These are phyloP conservation scores for Podila verticillata DNA, from an alignment of 192 early-diverging fungal genomes.

Conservation along the genomic window DNA sequence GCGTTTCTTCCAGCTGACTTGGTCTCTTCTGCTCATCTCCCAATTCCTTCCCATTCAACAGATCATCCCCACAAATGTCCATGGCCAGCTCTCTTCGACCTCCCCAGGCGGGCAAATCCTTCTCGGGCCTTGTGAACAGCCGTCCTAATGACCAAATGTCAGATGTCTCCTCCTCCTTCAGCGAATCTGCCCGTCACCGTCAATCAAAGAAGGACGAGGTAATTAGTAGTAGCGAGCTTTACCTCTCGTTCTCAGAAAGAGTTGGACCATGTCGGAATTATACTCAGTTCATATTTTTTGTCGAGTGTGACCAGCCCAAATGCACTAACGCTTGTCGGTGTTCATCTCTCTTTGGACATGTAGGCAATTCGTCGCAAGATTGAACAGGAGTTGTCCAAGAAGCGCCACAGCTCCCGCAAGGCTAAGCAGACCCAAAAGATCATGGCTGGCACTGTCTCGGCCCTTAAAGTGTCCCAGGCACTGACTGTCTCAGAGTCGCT, in stretches of 20 bases:
- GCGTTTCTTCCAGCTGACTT: background rate
- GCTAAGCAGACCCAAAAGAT: conserved; percentile 47
- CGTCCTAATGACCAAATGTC: conserved; percentile 50
- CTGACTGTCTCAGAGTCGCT: conserved; percentile 85
- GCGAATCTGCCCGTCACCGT: conserved; percentile 53
- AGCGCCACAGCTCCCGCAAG: conserved; percentile 54
- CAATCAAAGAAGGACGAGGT: conserved; percentile 59
- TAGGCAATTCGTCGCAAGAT: conserved; percentile 77
- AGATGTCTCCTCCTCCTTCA: conserved; percentile 52
- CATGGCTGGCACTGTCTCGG: conserved; percentile 88
- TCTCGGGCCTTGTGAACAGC: conserved; percentile 33
- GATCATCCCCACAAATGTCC: conserved; percentile 21
- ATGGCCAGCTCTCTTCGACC: conserved; percentile 53
- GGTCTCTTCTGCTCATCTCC: background rate
- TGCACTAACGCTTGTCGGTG: too few species aligned
- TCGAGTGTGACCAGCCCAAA: too few species aligned
- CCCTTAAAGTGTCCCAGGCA: conserved; percentile 85
- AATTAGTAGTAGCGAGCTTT: background rate
- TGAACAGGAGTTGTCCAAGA: conserved; percentile 76
- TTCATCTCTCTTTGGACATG: background rate
- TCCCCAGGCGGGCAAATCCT: conserved; percentile 46
- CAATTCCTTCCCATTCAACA: background rate
- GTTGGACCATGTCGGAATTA: background rate
- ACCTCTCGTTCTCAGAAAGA: too few species aligned
- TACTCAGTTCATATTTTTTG: background rate